phyloP scores from a whole-genome alignment of 768 basidiomycete genomes.

The Trametopsis cervina region DNA sequence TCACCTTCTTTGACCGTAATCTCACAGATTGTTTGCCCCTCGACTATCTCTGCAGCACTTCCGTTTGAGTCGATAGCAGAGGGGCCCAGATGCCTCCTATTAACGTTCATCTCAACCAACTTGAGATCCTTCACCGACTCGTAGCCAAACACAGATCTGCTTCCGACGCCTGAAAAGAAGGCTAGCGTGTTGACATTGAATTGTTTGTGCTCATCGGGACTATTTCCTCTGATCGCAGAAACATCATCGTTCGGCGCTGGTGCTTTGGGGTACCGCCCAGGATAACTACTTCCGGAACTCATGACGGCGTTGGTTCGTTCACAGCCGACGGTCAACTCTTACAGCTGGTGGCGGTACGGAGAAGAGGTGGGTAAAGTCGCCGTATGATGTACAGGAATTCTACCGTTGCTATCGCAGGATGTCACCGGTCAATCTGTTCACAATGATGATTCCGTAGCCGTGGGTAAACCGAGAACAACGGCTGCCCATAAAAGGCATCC shows the following conservation, averaged over 20 bases:
- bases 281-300: no score
- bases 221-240: slow-evolving; percentile 16
- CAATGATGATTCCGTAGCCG: no score
- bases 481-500: no score
- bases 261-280: slow-evolving; percentile 18
- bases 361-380: neutral
- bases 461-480: no score
- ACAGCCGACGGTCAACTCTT: neutral
- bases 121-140: slow-evolving; percentile 14
- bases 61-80: neutral
- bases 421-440: no score
- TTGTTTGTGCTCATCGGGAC: slow-evolving; percentile 14
- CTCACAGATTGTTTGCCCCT: slow-evolving; percentile 18
- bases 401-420: no score
- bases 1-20: slow-evolving; percentile 17
- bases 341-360: no score
- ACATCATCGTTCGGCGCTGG: slow-evolving; percentile 20
- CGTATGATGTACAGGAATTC: no score
- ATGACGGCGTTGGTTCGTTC: neutral
- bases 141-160: slow-evolving; percentile 16
- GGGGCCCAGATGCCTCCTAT: neutral
- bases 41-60: neutral
- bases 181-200: slow-evolving; percentile 19
- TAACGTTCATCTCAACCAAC: slow-evolving; percentile 16
- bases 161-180: slow-evolving; percentile 15